Evolutionary conservation across 2,329 filamentous ascomycete species (phyloP).

Genomic region (Pezicula radicicola): DNA sequence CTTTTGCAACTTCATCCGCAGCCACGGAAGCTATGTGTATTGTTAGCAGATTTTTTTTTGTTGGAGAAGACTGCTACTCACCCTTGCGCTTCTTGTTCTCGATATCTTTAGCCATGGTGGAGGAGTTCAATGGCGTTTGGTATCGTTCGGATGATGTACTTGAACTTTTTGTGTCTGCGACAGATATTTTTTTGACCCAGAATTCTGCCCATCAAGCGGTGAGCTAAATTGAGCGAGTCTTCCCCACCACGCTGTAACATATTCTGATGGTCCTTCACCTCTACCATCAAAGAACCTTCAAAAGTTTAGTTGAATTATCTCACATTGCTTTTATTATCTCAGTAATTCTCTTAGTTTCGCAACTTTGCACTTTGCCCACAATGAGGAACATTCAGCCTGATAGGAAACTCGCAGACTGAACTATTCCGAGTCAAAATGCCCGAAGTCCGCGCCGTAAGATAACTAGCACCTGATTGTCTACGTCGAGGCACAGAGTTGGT

Average conservation of each 20-base stretch:
- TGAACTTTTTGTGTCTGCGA: not conserved
- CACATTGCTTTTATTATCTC: too few species aligned
- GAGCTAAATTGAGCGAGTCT: not conserved
- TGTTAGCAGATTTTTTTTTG: slow-evolving; percentile 7
- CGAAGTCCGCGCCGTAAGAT: too few species aligned
- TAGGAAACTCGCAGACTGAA: too few species aligned
- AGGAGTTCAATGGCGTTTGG: slow-evolving; percentile 2
- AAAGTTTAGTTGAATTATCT: too few species aligned
- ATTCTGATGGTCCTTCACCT: not conserved
- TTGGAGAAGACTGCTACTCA: slow-evolving; percentile 20
- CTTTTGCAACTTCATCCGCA: slow-evolving; percentile 28
- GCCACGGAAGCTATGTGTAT: slow-evolving; percentile 31
- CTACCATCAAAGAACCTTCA: too few species aligned
- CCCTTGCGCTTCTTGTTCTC: slow-evolving; percentile 55
- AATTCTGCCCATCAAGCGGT: slow-evolving; percentile 1
- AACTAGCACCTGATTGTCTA: too few species aligned
- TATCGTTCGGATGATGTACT: not conserved
- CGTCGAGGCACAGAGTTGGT: too few species aligned
- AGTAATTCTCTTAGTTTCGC: too few species aligned
- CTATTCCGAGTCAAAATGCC: too few species aligned
- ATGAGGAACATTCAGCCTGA: too few species aligned
- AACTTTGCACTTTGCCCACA: too few species aligned
- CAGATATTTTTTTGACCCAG: slow-evolving; percentile 1
- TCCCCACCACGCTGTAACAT: not conserved
- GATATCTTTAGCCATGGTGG: slow-evolving; percentile 49